phyloP scores from a whole-genome alignment of 805 yeast species.

The Metschnikowia kunwiensis region DNA sequence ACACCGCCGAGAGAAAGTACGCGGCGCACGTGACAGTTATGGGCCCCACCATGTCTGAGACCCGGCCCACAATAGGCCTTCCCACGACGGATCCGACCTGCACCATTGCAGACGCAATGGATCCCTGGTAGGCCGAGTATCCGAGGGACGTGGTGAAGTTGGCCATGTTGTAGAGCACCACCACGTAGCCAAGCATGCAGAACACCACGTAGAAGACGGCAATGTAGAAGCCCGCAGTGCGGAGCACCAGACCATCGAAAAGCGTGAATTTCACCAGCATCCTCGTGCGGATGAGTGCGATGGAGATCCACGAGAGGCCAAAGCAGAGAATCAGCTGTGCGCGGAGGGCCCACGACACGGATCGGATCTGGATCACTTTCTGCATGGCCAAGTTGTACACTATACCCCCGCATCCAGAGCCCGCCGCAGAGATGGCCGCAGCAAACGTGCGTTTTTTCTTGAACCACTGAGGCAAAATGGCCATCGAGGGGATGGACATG shows the following conservation, averaged over 20 bases:
- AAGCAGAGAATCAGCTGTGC: constrained; percentile 32
- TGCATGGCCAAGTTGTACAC: constrained; percentile 44
- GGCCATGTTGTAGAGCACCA: constrained; percentile 55
- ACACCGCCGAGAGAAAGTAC: constrained; percentile 27
- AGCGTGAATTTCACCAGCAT: constrained; percentile 25
- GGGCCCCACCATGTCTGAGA: constrained; percentile 52
- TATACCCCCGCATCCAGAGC: constrained; percentile 54
- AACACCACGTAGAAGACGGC: constrained; percentile 40
- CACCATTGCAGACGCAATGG: constrained; percentile 58
- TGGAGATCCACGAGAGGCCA: constrained; percentile 15
- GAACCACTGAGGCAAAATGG: constrained; percentile 70
- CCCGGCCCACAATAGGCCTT: constrained; percentile 52
- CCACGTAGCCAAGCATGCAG: constrained; percentile 60
- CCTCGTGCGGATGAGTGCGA: constrained; percentile 16
- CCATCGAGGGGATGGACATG: constrained; percentile 55
- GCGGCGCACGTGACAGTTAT: constrained; percentile 38
- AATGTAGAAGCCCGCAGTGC: constrained; percentile 42
- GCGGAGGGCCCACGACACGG: constrained; percentile 50
- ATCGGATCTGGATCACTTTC: constrained; percentile 31
- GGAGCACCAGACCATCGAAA: constrained; percentile 41
- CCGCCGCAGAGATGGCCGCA: constrained; percentile 46
- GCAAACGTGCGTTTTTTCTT: constrained; percentile 57
- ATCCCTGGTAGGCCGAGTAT: constrained; percentile 51
- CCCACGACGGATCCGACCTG: constrained; percentile 55
- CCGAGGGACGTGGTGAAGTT: constrained; percentile 62